A percentile compares a stretch with the other conserved stretches of the same genome.
Evolutionary conservation across 1,284 basidiomycete genomes (phyloP).

Genomic region (Trametes hirsuta): DNA sequence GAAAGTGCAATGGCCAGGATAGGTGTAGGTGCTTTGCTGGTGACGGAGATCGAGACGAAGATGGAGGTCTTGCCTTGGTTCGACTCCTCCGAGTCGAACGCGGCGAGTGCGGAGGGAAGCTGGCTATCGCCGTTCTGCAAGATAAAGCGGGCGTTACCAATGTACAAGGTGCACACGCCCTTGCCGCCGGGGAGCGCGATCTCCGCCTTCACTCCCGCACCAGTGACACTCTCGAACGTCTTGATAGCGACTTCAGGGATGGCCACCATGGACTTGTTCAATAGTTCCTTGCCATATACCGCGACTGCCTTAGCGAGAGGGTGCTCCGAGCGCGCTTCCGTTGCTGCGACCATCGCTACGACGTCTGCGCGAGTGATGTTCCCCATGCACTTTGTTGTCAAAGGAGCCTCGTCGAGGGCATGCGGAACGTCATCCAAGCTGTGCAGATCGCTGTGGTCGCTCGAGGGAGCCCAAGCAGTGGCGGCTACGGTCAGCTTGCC

Average conservation of each 20-base stretch:
- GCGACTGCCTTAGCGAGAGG: constrained; percentile 94
- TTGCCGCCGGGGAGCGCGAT: constrained; percentile 47
- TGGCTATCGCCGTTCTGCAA: constrained; percentile 50
- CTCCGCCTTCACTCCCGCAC: constrained; percentile 83
- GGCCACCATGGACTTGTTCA: constrained; percentile 49
- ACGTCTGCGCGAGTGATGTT: constrained; percentile 67
- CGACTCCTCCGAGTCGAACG: constrained; percentile 73
- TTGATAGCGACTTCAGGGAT: constrained; percentile 48
- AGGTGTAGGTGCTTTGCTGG: constrained; percentile 35
- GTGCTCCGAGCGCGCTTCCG: constrained; percentile 94
- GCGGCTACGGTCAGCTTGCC: constrained; percentile 81
- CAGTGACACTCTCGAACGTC: constrained; percentile 87
- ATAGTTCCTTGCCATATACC: constrained; percentile 71
- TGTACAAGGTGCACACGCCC: constrained; percentile 58
- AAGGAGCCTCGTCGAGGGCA: constrained; percentile 37
- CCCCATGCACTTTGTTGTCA: constrained; percentile 61
- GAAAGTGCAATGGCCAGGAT: constrained; percentile 69
- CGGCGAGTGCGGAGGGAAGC: constrained; percentile 60
- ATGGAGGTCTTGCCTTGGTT: constrained; percentile 82
- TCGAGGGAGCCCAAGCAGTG: constrained; percentile 73
- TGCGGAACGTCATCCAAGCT: constrained; percentile 24
- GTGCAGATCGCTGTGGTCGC: constrained; percentile 46
- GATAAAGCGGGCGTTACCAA: constrained; percentile 80
- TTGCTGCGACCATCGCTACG: constrained; percentile 82
- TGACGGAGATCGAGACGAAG: constrained; percentile 68